Conservation (phyloP, 805 yeast species). For the Starmerella stellata region DNA sequence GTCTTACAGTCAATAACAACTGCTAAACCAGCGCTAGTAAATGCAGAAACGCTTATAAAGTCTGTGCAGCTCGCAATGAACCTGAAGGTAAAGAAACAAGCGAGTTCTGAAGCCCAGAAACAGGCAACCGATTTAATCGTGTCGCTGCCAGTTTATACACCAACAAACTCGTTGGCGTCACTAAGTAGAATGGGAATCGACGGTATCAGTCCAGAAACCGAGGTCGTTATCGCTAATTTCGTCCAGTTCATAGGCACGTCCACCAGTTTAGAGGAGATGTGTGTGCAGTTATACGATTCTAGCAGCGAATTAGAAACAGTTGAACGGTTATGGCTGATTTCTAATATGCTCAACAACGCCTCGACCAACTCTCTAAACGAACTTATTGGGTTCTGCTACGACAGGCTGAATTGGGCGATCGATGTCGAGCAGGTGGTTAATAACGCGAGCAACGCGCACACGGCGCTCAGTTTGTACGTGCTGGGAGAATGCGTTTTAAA, state of each 20-base stretch:
- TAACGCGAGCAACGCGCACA: constrained; percentile 6
- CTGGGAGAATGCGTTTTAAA: constrained; percentile 12
- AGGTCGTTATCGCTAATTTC: not conserved
- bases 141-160: too few relatives aligned
- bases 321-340: constrained; percentile 11
- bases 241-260: not conserved
- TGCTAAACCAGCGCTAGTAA: too few relatives aligned
- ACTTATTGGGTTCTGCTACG: constrained; percentile 10
- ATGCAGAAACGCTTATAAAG: too few relatives aligned
- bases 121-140: not conserved
- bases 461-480: constrained; percentile 8
- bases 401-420: constrained; percentile 4
- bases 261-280: not conserved
- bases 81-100: not conserved
- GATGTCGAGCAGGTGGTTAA: not conserved
- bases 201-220: not conserved
- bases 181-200: not conserved
- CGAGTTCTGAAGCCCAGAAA: not conserved
- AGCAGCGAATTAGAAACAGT: constrained; percentile 3
- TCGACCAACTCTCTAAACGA: constrained; percentile 5
- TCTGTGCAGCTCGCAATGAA: too few relatives aligned
- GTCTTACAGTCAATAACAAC: too few relatives aligned
- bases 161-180: too few relatives aligned
- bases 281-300: not conserved
- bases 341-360: constrained; percentile 2